Conservation (phyloP, 2,329 filamentous ascomycete species). For the Aspergillus proliferans region DNA sequence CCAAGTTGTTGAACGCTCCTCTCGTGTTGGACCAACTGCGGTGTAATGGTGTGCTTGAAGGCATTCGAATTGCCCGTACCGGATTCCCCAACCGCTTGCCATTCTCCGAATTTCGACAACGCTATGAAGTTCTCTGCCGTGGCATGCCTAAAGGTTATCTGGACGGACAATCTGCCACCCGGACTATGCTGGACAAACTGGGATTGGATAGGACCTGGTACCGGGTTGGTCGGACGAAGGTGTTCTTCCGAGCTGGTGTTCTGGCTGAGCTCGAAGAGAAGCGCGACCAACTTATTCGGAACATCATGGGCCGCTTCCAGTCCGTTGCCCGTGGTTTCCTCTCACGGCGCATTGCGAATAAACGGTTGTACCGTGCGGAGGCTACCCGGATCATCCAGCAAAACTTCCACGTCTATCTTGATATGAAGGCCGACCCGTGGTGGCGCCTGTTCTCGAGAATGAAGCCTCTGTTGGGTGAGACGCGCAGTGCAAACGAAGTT, state of each 20-base stretch:
- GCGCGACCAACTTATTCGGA: conserved; percentile 82
- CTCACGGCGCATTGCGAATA: conserved; percentile 81
- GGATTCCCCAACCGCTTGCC: conserved; percentile 91
- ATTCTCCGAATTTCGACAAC: conserved; percentile 88
- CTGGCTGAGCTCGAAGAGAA: conserved; percentile 95
- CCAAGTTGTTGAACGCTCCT: conserved; percentile 84
- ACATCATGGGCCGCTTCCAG: conserved; percentile 92
- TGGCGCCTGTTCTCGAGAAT: conserved; percentile 93
- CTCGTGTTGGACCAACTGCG: conserved; percentile 96
- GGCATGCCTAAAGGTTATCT: conserved; percentile 85
- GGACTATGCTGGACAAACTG: conserved; percentile 82
- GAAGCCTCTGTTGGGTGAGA: conserved; percentile 89
- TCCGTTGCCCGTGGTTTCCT: conserved; percentile 85
- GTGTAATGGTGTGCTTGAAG: conserved; percentile 98
- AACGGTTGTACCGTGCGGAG: conserved; percentile 88
- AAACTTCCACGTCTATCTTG: conserved; percentile 87
- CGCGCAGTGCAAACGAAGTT: conserved; percentile 84
- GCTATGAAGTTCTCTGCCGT: conserved; percentile 88
- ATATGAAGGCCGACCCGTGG: conserved; percentile 90
- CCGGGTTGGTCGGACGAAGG: conserved; percentile 90
- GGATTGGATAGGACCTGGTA: conserved; percentile 79
- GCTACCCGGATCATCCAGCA: conserved; percentile 90
- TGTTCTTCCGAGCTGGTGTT: conserved; percentile 95
- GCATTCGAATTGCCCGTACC: conserved; percentile 92
- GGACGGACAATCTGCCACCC: conserved; percentile 79